Evolutionary conservation across 2,329 filamentous ascomycete species (phyloP).

Genomic region (Aspergillus sp.): DNA sequence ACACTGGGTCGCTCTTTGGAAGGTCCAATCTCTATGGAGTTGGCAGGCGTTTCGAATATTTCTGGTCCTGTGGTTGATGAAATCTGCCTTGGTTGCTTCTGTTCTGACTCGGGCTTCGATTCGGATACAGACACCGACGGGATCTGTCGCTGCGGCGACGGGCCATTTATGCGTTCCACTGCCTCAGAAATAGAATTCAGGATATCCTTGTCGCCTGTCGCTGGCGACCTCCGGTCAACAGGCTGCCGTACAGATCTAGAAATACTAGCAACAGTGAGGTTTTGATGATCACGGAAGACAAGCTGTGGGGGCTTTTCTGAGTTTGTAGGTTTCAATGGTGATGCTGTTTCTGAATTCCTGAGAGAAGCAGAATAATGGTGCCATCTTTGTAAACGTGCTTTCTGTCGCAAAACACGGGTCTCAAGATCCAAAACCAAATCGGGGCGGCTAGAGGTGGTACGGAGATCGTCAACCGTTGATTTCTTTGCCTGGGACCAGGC

Average conservation of each 20-base stretch:
- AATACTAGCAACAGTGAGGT: slow-evolving; percentile 39
- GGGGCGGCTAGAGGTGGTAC: slow-evolving; percentile 17
- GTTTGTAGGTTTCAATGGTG: slow-evolving; percentile 1
- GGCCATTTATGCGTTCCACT: slow-evolving; percentile 30
- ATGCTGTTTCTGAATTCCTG: slow-evolving; percentile 7
- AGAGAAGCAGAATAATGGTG: slow-evolving; percentile 59
- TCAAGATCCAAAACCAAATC: slow-evolving; percentile 68
- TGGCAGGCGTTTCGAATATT: not conserved
- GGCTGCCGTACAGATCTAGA: slow-evolving; percentile 35
- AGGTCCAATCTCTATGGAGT: slow-evolving; percentile 11
- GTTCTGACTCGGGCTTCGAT: slow-evolving; percentile 3
- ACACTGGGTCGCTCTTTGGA: slow-evolving; percentile 1
- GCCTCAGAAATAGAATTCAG: slow-evolving; percentile 36
- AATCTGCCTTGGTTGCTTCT: slow-evolving; percentile 2
- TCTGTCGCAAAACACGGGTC: slow-evolving; percentile 64
- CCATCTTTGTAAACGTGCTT: slow-evolving; percentile 70
- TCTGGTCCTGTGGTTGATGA: slow-evolving; percentile 1
- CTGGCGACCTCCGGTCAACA: slow-evolving; percentile 21
- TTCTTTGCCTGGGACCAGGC: slow-evolving; percentile 69
- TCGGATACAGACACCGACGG: not conserved
- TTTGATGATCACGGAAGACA: slow-evolving; percentile 38
- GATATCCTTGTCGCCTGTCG: slow-evolving; percentile 31
- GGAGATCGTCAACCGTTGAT: slow-evolving; percentile 50
- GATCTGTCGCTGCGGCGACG: not conserved
- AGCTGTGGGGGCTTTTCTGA: slow-evolving; percentile 19